phyloP scores from a whole-genome alignment of 371 early-diverging fungal genomes.

The Antonospora locustae region DNA sequence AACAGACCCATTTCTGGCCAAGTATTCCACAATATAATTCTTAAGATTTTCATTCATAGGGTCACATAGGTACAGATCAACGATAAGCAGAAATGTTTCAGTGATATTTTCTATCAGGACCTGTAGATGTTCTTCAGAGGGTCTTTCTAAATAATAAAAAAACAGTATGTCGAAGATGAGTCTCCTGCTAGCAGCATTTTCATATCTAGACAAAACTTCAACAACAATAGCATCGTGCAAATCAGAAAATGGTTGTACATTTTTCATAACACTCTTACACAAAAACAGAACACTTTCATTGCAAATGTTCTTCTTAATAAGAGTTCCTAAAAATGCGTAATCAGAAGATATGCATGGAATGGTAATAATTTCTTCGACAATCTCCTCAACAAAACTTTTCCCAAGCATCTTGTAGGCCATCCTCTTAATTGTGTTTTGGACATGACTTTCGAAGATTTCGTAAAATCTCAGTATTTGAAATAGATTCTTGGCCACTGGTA shows the following conservation, averaged over 20 bases:
- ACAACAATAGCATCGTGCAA: conserved; percentile 34
- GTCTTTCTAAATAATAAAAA: neutral
- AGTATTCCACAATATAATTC: neutral
- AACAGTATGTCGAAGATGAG: too few species aligned
- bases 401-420: conserved; percentile 34
- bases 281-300: too few species aligned
- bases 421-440: conserved; percentile 11
- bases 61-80: neutral
- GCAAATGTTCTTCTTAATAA: conserved; percentile 25
- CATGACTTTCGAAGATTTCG: conserved; percentile 30
- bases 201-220: conserved; percentile 38
- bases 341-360: conserved; percentile 12
- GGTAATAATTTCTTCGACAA: conserved; percentile 18
- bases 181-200: too few species aligned
- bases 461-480: conserved; percentile 34
- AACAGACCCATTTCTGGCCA: neutral
- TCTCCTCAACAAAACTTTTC: too few species aligned
- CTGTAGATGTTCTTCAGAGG: neutral
- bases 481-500: conserved; percentile 11
- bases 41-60: neutral
- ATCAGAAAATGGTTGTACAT: conserved; percentile 2
- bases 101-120: neutral
- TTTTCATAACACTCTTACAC: conserved; percentile 24
- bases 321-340: conserved; percentile 22
- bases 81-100: neutral